Conservation (phyloP, 2,329 filamentous ascomycete genomes). For the Exophiala viscosa region DNA sequence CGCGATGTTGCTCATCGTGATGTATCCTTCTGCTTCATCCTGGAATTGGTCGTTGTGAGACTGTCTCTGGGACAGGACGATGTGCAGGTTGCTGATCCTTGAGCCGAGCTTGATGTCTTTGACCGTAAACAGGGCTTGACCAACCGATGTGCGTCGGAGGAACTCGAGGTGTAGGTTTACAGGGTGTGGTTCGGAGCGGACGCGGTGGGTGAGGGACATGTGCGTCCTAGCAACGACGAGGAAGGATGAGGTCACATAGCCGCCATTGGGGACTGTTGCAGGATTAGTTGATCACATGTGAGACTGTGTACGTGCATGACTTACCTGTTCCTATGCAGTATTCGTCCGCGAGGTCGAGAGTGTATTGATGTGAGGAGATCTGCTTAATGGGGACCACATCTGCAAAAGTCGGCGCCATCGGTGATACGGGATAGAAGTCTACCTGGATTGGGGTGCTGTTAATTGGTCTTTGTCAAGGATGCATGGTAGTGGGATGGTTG, state of each 20-base stretch:
- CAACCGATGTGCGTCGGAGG: constrained; percentile 59
- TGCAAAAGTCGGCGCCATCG: constrained; percentile 23
- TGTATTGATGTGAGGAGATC: constrained; percentile 55
- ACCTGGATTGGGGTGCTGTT: too few species aligned
- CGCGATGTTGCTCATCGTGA: constrained; percentile 61
- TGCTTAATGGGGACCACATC: constrained; percentile 26
- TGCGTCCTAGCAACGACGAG: constrained; percentile 58
- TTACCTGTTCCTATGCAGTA: constrained; percentile 65
- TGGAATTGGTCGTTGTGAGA: constrained; percentile 30
- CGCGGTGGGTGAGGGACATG: constrained; percentile 52
- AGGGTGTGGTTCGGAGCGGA: constrained; percentile 54
- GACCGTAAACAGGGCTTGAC: constrained; percentile 56
- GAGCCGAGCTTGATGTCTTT: constrained; percentile 62
- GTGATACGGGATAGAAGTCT: too few species aligned
- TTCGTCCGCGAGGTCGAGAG: constrained; percentile 52
- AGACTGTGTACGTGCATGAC: constrained; percentile 5
- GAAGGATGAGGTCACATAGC: constrained; percentile 63
- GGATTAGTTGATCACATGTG: constrained; percentile 10
- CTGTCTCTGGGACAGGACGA: constrained; percentile 49
- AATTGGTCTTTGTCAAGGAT: too few species aligned
- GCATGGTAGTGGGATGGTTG: too few species aligned
- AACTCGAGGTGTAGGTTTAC: constrained; percentile 64
- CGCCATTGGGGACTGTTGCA: constrained; percentile 64
- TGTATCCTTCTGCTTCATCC: constrained; percentile 57
- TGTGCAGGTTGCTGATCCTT: constrained; percentile 61